Conservation (phyloP, 768 basidiomycete species). For the Suillus occidentalis region DNA sequence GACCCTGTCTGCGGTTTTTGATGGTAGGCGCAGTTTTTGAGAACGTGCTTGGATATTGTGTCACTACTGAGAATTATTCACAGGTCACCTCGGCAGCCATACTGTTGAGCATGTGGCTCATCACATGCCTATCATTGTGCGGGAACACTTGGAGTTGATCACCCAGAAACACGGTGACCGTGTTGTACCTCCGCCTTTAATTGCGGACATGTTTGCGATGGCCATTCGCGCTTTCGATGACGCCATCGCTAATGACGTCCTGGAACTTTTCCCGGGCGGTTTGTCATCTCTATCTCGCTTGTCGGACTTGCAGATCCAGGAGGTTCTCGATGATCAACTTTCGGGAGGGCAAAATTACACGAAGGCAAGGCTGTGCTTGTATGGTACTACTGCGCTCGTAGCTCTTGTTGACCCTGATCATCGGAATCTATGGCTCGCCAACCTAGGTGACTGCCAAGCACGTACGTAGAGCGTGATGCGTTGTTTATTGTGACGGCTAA, state of each 20-base stretch:
- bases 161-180: constrained; percentile 37
- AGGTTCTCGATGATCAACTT: constrained; percentile 64
- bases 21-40: constrained; percentile 43
- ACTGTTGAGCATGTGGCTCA: constrained; percentile 69
- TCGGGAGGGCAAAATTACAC: constrained; percentile 58
- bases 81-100: constrained; percentile 69
- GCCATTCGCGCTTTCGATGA: constrained; percentile 64
- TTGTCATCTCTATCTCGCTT: constrained; percentile 48
- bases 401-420: constrained; percentile 70
- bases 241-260: constrained; percentile 64
- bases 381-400: constrained; percentile 76
- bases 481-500: constrained; percentile 12
- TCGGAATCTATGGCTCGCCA: constrained; percentile 75
- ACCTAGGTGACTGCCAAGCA: constrained; percentile 80
- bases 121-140: constrained; percentile 67
- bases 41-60: constrained; percentile 9
- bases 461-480: constrained; percentile 41
- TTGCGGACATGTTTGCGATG: constrained; percentile 56
- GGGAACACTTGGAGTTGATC: constrained; percentile 52
- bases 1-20: constrained; percentile 71
- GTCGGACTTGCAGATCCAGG: constrained; percentile 55
- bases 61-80: neutral
- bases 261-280: constrained; percentile 60
- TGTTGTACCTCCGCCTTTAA: constrained; percentile 44
- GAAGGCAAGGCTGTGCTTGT: constrained; percentile 71